Evolutionary conservation across 2,329 filamentous ascomycete species (phyloP).

Genomic region (Clarireedia monteithiana): DNA sequence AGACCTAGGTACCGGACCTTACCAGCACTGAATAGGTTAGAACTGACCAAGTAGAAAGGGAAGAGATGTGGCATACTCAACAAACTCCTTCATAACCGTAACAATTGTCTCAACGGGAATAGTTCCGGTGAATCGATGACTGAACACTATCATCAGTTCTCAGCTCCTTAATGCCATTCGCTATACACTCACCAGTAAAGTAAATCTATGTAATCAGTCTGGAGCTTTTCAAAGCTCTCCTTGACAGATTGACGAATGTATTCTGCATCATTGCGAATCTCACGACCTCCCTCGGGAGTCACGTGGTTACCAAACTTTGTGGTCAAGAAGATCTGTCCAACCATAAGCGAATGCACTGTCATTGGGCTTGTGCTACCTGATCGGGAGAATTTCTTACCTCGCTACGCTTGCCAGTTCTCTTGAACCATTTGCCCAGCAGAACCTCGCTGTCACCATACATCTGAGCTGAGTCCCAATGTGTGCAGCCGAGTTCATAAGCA

Average conservation of each 20-base stretch:
- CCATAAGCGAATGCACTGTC: conserved; percentile 17
- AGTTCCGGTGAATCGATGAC: conserved; percentile 31
- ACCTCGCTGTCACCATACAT: conserved; percentile 36
- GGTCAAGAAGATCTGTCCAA: conserved; percentile 36
- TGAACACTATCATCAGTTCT: neutral
- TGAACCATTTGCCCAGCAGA: conserved; percentile 41
- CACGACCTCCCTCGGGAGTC: conserved; percentile 4
- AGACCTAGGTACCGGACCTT: conserved; percentile 51
- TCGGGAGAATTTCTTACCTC: neutral
- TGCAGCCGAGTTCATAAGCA: conserved; percentile 29
- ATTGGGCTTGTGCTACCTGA: conserved; percentile 27
- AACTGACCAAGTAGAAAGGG: conserved; percentile 14
- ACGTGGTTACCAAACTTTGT: conserved; percentile 24
- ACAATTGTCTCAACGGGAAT: conserved; percentile 36
- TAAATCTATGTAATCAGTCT: conserved; percentile 11
- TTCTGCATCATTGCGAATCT: conserved; percentile 7
- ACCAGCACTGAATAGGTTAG: conserved; percentile 37
- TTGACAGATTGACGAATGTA: conserved; percentile 7
- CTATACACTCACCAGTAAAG: conserved; percentile 3
- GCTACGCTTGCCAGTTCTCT: conserved; percentile 19
- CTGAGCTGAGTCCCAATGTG: conserved; percentile 29
- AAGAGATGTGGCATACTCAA: neutral
- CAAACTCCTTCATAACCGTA: conserved; percentile 18
- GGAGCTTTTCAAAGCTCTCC: conserved; percentile 10
- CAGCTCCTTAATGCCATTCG: neutral